A percentile compares a stretch with the other conserved stretches of the same genome.
These are phyloP conservation scores for Gossypium australe DNA, from an alignment of 345 rosid species.

Conservation along the genomic window DNA sequence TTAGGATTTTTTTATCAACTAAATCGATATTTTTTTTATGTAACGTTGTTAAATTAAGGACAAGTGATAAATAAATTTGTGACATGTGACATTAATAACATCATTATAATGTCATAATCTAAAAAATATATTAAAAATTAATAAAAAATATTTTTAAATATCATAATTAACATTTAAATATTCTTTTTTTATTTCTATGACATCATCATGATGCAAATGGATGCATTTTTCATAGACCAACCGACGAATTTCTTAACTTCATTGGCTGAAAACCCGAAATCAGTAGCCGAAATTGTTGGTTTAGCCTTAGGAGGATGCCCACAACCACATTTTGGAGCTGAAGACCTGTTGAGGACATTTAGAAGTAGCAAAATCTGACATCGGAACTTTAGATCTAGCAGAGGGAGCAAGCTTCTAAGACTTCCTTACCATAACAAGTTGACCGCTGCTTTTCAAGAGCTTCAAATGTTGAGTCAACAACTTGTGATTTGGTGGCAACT, in stretches of 20 bases:
- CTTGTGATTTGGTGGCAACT: constrained; percentile 43
- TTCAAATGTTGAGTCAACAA: constrained; percentile 56
- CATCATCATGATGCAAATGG: not conserved
- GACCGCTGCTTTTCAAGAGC: constrained; percentile 46
- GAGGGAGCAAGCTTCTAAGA: constrained; percentile 32
- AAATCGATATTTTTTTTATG: no score
- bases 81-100: no score
- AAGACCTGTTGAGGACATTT: constrained; percentile 7
- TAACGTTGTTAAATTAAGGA: no score
- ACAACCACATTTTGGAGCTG: constrained; percentile 46
- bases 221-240: constrained; percentile 38
- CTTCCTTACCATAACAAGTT: constrained; percentile 47
- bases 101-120: no score
- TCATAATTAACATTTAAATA: no score
- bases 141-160: no score
- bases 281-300: not conserved
- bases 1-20: accelerated
- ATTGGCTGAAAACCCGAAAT: not conserved
- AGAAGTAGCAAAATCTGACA: constrained; percentile 5
- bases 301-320: constrained; percentile 60
- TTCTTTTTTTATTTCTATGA: no score
- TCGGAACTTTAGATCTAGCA: constrained; percentile 25
- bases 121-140: no score
- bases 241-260: constrained; percentile 30
- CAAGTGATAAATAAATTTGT: no score